Percentiles rank a stretch among this genome's conserved stretches.
phyloP scores from a whole-genome alignment of 768 basidiomycete species.

The Mycena vitilis region DNA sequence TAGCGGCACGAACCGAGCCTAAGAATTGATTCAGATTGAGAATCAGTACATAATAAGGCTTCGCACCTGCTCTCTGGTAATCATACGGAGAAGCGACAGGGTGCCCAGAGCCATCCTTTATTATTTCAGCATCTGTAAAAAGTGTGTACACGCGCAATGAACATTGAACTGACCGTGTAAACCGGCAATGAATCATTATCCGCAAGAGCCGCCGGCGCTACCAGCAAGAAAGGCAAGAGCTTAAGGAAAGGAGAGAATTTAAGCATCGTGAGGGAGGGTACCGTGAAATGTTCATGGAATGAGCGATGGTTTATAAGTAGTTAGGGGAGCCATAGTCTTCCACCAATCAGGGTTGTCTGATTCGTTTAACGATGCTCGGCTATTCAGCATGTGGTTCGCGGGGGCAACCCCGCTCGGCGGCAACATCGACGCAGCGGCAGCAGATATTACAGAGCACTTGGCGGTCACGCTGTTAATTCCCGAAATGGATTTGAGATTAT shows the following conservation, averaged over 20 bases:
- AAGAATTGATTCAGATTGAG: neutral
- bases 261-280: neutral
- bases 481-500: too few species aligned
- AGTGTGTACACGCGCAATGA: neutral
- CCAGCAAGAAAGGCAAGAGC: constrained; percentile 19
- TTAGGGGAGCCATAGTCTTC: too few species aligned
- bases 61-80: constrained; percentile 33
- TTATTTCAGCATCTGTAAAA: neutral
- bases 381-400: too few species aligned
- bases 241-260: constrained; percentile 6
- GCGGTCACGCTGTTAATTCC: too few species aligned
- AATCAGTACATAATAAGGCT: neutral
- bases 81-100: constrained; percentile 35
- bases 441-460: too few species aligned
- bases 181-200: constrained; percentile 12
- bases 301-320: neutral
- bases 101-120: constrained; percentile 32
- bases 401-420: too few species aligned
- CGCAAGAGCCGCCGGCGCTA: constrained; percentile 1
- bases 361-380: too few species aligned
- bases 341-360: too few species aligned
- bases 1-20: constrained; percentile 24
- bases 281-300: neutral
- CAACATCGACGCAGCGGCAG: too few species aligned
- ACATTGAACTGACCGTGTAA: constrained; percentile 28